A percentile compares a stretch with the other conserved stretches of the same genome.
Conservation (phyloP, 2,329 filamentous ascomycete species). For the Trichoderma oligosporum region DNA sequence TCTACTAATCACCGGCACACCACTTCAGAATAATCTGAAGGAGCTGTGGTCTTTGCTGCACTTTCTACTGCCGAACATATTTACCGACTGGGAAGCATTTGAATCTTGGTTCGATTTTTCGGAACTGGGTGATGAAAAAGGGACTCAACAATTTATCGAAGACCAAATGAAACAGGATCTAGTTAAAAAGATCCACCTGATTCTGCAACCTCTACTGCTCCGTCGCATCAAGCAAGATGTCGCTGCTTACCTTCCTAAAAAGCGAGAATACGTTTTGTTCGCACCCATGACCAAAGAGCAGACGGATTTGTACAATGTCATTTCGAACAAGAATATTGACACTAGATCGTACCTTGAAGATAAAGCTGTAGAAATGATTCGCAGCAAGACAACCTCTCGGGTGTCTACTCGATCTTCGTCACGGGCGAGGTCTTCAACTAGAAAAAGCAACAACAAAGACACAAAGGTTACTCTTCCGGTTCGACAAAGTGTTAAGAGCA, state of each 20-base stretch:
- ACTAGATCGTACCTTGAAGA: constrained; percentile 76
- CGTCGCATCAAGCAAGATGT: constrained; percentile 91
- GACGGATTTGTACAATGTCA: constrained; percentile 76
- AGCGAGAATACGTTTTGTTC: constrained; percentile 93
- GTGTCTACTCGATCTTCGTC: constrained; percentile 36
- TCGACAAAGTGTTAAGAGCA: constrained; percentile 35
- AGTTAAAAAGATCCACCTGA: constrained; percentile 77
- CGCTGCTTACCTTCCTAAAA: constrained; percentile 85
- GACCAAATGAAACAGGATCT: constrained; percentile 60
- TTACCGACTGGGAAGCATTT: constrained; percentile 88
- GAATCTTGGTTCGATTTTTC: constrained; percentile 98
- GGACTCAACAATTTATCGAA: constrained; percentile 72
- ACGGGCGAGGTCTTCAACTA: constrained; percentile 22
- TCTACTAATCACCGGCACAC: constrained; percentile 89
- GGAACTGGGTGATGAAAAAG: constrained; percentile 77
- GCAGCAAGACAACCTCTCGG: constrained; percentile 18
- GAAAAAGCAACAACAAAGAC: not conserved
- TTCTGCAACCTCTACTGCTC: constrained; percentile 85
- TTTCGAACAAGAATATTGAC: constrained; percentile 55
- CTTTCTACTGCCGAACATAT: constrained; percentile 88
- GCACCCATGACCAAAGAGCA: constrained; percentile 89
- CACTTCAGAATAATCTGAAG: constrained; percentile 89
- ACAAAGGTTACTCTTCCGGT: constrained; percentile 33
- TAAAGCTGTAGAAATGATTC: constrained; percentile 67
- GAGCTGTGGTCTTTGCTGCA: constrained; percentile 94